These are phyloP conservation scores for Saccharomycopsis hybrid DNA, from an alignment of 1,139 yeast genomes.

Conservation along the genomic window DNA sequence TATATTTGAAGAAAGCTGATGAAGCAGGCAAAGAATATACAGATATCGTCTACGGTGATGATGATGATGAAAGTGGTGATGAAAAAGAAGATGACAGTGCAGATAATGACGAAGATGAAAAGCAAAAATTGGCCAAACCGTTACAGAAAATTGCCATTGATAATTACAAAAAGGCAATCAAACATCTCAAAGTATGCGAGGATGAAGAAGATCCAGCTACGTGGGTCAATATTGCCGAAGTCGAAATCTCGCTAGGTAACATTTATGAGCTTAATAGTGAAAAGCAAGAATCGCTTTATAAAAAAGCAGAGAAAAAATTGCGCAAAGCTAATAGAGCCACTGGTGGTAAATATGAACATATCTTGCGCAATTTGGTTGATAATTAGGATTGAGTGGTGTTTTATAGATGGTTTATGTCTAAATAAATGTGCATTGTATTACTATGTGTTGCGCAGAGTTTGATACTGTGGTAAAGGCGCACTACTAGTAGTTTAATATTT, in stretches of 20 bases:
- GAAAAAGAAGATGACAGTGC: conserved; percentile 22
- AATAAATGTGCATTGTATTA: too few species aligned
- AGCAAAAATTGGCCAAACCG: conserved; percentile 26
- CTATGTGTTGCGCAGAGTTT: too few species aligned
- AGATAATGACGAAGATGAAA: conserved; percentile 18
- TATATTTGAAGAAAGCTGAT: conserved; percentile 58
- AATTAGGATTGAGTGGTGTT: not conserved
- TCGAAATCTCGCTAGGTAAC: conserved; percentile 73
- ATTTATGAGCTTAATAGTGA: conserved; percentile 54
- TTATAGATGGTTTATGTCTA: too few species aligned
- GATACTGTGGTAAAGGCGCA: too few species aligned
- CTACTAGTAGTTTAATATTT: too few species aligned
- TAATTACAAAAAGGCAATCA: conserved; percentile 49
- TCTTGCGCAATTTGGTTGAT: conserved; percentile 30
- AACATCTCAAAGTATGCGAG: conserved; percentile 50
- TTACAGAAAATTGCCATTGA: conserved; percentile 47
- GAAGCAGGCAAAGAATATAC: conserved; percentile 51
- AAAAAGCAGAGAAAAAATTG: conserved; percentile 58
- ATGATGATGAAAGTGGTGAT: conserved; percentile 30
- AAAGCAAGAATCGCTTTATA: conserved; percentile 59
- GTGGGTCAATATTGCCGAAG: conserved; percentile 83
- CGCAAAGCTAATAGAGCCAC: conserved; percentile 68
- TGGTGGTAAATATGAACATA: conserved; percentile 62
- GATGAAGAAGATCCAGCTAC: conserved; percentile 71
- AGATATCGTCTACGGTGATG: conserved; percentile 50